phyloP scores from a whole-genome alignment of 495 filamentous ascomycete genomes.

The Hyaloscypha hepaticicola region DNA sequence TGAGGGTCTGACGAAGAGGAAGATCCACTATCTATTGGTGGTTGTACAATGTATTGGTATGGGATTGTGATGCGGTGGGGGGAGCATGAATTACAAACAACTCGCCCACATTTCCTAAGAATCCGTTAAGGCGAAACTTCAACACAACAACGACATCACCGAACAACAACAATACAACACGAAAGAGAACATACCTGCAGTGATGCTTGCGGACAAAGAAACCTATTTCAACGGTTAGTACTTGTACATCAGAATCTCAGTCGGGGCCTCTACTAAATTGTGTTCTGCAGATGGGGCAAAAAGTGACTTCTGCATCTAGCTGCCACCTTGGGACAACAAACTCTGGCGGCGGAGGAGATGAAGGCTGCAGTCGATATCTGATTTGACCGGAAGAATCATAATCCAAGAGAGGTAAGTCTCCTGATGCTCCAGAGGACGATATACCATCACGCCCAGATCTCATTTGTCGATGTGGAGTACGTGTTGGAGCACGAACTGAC shows the following conservation, averaged over 20 bases:
- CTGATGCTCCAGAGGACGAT: not conserved
- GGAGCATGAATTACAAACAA: conserved; percentile 89
- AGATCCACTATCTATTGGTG: conserved; percentile 49
- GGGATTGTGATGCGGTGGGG: conserved; percentile 96
- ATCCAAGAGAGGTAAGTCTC: conserved; percentile 1
- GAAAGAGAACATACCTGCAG: conserved; percentile 57
- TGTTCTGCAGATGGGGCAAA: conserved; percentile 77
- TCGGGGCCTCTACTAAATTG: conserved; percentile 53
- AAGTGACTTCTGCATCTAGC: conserved; percentile 72
- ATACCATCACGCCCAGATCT: not conserved
- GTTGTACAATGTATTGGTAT: conserved; percentile 86
- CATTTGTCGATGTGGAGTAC: not conserved
- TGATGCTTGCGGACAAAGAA: conserved; percentile 92
- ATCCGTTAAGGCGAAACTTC: conserved; percentile 19
- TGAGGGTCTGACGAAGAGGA: conserved; percentile 13
- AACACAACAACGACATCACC: not conserved
- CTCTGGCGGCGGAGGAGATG: conserved; percentile 21
- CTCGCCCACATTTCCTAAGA: conserved; percentile 84
- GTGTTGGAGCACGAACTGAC: not conserved
- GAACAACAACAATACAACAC: not conserved
- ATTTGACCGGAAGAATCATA: conserved; percentile 7
- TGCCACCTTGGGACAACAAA: conserved; percentile 74
- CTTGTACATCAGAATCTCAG: not conserved
- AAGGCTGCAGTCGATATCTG: conserved; percentile 1
- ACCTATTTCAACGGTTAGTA: conserved; percentile 21